Base-by-base conservation (phyloP, 495 filamentous ascomycete species). In the Penicillium goetzii region DNA sequence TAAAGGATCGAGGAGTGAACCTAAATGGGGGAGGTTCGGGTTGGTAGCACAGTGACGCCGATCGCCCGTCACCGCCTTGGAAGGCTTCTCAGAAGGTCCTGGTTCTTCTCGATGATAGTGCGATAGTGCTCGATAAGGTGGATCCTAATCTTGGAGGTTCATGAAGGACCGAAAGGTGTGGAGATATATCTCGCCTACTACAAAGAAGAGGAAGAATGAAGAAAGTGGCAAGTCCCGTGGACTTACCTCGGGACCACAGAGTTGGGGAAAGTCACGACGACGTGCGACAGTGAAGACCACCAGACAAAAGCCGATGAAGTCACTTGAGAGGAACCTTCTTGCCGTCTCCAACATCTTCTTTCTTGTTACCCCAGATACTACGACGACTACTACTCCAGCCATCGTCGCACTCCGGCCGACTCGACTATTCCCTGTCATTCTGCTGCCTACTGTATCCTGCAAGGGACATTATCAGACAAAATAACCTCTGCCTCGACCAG, bases 21-120 rank as follows among this genome's bases (percentile, higher is more conserved):
- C 65, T 43, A 53, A 63, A 63, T 45, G 43, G 43, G 62, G 57
- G 54, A 32, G 58, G 51, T 32, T 23, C 47, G 30, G 19, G 41
- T n/a, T 19, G 57, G 62, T 60, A 43, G 63, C 47, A 64, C 66
- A 51, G 62, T 62, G 62, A 57, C 59, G 66, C 65, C 65, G 65
- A 68, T 68, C 65, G 59, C 21, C 60, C 69, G 69, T 71, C 69
- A 71, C 69, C 69, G 69, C 69, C 69, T 64, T 68, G 41, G 23
- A 32, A 32, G 8, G 30, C 30, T 32, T 3, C 3, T 32, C 30
- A 3, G 30, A 32, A 32, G 30, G 30, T 3, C 30, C 30, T 32
- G 30, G 30, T 32, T 32, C n/a, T n/a, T n/a, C n/a, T n/a, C n/a
- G n/a, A n/a, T n/a, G n/a, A n/a, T n/a, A n/a, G n/a, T n/a, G n/a